A percentile compares a stretch with the other conserved stretches of the same genome.
These are phyloP conservation scores for Conringia planisiliqua DNA, from an alignment of 345 rosid genomes.

Conservation along the genomic window DNA sequence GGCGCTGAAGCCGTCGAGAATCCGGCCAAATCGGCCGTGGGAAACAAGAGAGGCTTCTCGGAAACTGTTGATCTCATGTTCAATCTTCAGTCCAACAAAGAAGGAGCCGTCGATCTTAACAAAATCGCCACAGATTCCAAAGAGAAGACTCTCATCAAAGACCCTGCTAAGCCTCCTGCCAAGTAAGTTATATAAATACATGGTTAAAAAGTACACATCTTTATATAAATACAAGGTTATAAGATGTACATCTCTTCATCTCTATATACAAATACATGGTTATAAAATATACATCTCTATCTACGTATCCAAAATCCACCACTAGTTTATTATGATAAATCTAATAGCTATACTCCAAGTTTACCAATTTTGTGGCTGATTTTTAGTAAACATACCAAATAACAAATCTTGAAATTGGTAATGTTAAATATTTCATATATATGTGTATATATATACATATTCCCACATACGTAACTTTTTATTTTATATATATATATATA, in stretches of 20 bases:
- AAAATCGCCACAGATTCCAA: slow-evolving; percentile 12
- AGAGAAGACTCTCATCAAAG: slow-evolving; percentile 29
- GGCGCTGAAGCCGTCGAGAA: slow-evolving; percentile 22
- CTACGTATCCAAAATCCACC: not conserved
- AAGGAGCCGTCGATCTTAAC: slow-evolving; percentile 34
- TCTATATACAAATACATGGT: not conserved
- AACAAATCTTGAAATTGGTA: not conserved
- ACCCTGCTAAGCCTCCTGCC: slow-evolving; percentile 60
- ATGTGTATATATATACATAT: not conserved
- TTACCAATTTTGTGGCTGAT: not conserved
- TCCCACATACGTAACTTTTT: no score
- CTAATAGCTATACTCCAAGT: not conserved
- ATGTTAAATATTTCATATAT: not conserved
- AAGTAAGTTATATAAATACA: slow-evolving; percentile 44
- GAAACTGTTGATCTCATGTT: slow-evolving; percentile 77
- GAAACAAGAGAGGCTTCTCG: slow-evolving; percentile 68
- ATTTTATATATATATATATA: not conserved
- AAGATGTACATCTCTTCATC: not conserved
- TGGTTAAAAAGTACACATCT: no score
- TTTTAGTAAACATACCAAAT: not conserved
- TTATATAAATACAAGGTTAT: not conserved
- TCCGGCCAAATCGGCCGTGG: slow-evolving; percentile 24
- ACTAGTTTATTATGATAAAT: not conserved
- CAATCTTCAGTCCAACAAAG: slow-evolving; percentile 45
- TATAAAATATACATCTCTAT: not conserved